These are phyloP conservation scores for Sporothrix brasiliensis DNA, from an alignment of 2,329 filamentous ascomycete species.

Conservation along the genomic window DNA sequence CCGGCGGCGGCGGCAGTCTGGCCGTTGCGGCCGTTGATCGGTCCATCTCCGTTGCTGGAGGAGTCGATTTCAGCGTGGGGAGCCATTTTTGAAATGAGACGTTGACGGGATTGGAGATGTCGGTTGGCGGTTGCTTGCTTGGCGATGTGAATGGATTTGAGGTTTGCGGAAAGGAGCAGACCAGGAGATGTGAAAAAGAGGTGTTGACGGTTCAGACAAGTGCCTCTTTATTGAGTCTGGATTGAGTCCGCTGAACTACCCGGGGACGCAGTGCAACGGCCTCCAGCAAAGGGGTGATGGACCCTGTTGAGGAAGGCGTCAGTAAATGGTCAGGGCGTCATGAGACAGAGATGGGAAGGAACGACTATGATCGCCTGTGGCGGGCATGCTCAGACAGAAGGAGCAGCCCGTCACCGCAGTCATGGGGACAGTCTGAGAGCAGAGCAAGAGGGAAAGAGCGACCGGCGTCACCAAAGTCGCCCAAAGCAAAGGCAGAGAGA, in stretches of 20 bases:
- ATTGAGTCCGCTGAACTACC: constrained; percentile 76
- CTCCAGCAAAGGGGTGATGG: constrained; percentile 95
- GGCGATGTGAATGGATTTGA: not conserved
- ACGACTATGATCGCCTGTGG: not conserved
- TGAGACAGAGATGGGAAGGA: not conserved
- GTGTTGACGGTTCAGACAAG: constrained; percentile 8
- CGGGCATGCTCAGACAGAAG: not conserved
- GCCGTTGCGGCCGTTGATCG: constrained; percentile 32
- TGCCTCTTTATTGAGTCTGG: constrained; percentile 57
- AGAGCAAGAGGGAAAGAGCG: not conserved
- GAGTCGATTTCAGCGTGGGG: constrained; percentile 75
- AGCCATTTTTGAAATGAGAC: constrained; percentile 61
- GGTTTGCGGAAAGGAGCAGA: not conserved
- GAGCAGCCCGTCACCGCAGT: not conserved
- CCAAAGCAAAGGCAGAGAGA: not conserved
- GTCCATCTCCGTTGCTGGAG: constrained; percentile 62
- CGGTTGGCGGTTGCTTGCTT: not conserved
- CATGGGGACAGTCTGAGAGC: not conserved
- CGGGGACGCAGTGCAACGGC: constrained; percentile 87
- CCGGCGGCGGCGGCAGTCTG: constrained; percentile 53
- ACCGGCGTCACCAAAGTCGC: not conserved
- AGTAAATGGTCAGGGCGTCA: not conserved
- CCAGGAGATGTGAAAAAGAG: constrained; percentile 19
- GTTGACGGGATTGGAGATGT: constrained; percentile 34
- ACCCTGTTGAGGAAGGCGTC: constrained; percentile 56